These are phyloP conservation scores for Pythium graminicola DNA, from an alignment of 352 stramenopile species.

Conservation along the genomic window DNA sequence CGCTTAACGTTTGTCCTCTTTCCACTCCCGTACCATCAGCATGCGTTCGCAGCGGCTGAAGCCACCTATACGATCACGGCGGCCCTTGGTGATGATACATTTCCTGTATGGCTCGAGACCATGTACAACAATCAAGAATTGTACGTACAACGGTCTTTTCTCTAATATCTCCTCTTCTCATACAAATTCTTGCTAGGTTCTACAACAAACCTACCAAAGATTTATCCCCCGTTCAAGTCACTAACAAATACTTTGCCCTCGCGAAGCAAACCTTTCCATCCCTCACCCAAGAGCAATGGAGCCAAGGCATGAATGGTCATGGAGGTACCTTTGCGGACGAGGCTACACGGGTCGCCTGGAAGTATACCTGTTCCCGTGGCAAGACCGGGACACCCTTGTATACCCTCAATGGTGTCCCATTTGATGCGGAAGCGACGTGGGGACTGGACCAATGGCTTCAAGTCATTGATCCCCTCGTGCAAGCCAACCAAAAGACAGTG, in stretches of 20 bases:
- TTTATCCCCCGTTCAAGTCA: conserved; percentile 26
- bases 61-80: conserved; percentile 29
- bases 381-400: conserved; percentile 34
- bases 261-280: conserved; percentile 31
- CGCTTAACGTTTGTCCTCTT: conserved; percentile 34
- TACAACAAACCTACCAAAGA: conserved; percentile 32
- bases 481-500: conserved; percentile 14
- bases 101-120: conserved; percentile 32
- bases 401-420: conserved; percentile 32
- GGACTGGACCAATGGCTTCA: conserved; percentile 29
- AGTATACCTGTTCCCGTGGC: conserved; percentile 34
- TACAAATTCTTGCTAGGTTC: conserved; percentile 11
- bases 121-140: conserved; percentile 35
- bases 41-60: conserved; percentile 34
- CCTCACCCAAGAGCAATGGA: conserved; percentile 25
- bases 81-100: conserved; percentile 28
- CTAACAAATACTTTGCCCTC: conserved; percentile 24
- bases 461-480: conserved; percentile 30
- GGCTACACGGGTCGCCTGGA: conserved; percentile 26
- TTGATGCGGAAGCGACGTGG: conserved; percentile 30
- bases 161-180: not conserved
- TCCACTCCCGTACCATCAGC: conserved; percentile 37
- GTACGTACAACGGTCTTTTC: conserved; percentile 13
- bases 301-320: conserved; percentile 29
- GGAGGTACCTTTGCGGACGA: conserved; percentile 28